Evolutionary conservation across 805 yeast species (phyloP).

Genomic region (Pichia nakasei): DNA sequence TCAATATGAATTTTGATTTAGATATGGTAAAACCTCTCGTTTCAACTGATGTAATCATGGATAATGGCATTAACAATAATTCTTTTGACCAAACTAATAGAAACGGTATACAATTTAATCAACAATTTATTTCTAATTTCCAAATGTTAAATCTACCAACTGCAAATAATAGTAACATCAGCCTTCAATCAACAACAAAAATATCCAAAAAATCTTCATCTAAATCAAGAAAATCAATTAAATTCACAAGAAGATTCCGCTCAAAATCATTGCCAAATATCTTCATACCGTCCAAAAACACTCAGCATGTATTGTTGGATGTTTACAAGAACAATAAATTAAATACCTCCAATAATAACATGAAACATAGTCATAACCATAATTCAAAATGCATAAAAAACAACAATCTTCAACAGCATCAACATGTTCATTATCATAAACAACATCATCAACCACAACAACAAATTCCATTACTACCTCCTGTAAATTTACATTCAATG

Average conservation of each 20-base stretch:
- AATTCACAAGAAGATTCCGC: constrained; percentile 21
- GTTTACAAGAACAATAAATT: not conserved
- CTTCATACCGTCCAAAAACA: constrained; percentile 19
- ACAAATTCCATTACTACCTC: constrained; percentile 43
- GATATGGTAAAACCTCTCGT: no score
- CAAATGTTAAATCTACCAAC: constrained; percentile 1
- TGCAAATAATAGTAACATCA: not conserved
- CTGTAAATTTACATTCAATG: constrained; percentile 71
- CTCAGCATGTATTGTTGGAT: not conserved
- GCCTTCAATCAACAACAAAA: not conserved
- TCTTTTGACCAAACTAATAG: not conserved
- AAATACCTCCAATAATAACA: not conserved
- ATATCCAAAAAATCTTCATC: not conserved
- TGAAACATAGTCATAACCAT: not conserved
- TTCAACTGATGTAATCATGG: constrained; percentile 1
- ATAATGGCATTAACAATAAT: not conserved
- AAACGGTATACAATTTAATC: not conserved
- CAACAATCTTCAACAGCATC: constrained; percentile 1
- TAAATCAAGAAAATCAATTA: not conserved
- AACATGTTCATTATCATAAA: not conserved
- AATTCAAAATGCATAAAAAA: not conserved
- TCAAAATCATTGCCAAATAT: constrained; percentile 30
- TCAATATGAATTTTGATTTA: no score
- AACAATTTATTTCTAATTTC: not conserved
- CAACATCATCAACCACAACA: constrained; percentile 2